These are phyloP conservation scores for Gentiana dahurica DNA, from an alignment of 257 asterid genomes.

Conservation along the genomic window DNA sequence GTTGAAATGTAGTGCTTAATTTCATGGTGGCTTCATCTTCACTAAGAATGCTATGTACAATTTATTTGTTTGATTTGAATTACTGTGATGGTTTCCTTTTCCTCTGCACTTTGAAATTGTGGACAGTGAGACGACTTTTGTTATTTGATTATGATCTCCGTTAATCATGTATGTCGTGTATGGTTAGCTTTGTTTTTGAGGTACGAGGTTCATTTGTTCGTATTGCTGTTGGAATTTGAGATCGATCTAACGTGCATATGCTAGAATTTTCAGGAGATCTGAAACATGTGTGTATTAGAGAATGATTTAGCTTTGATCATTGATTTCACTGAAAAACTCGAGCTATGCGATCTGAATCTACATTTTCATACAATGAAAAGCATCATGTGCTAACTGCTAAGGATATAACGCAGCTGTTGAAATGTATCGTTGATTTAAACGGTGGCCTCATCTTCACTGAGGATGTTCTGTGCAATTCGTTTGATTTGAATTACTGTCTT, in stretches of 20 bases:
- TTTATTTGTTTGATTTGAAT: no score
- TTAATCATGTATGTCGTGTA: background rate
- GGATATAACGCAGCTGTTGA: background rate
- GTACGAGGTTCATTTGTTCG: no score
- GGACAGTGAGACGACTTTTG: background rate
- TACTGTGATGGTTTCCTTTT: no score
- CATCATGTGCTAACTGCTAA: slow-evolving; percentile 9
- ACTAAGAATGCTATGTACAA: no score
- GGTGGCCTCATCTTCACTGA: no score
- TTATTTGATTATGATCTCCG: background rate
- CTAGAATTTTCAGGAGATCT: slow-evolving; percentile 9
- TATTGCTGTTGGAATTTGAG: background rate
- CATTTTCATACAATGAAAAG: background rate
- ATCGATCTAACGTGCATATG: slow-evolving; percentile 12
- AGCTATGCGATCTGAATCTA: background rate
- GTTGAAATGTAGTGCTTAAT: background rate
- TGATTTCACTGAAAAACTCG: background rate
- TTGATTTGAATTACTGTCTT: no score
- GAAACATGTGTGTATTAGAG: background rate
- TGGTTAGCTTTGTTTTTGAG: background rate
- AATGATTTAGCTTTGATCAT: background rate
- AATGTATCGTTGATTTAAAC: no score
- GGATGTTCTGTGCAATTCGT: no score
- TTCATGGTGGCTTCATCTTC: no score
- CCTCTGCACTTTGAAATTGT: background rate